These are phyloP conservation scores for Ophiosphaerella herpotricha DNA, from an alignment of 2,329 filamentous ascomycete species.

Conservation along the genomic window DNA sequence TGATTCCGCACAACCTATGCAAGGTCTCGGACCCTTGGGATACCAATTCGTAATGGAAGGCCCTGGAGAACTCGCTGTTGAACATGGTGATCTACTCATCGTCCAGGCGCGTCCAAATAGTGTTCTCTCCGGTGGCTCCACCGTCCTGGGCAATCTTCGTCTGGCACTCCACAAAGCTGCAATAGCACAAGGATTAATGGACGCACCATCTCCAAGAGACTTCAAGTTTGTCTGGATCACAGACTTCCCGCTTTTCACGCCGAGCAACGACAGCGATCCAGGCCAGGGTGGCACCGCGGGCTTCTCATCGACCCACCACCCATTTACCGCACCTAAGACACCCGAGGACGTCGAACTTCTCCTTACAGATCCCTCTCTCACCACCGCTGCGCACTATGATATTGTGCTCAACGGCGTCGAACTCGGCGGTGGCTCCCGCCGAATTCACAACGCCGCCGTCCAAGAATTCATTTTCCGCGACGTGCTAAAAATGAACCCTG, in stretches of 20 bases:
- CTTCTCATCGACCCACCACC: constrained; percentile 88
- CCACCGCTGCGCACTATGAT: constrained; percentile 88
- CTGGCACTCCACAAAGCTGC: constrained; percentile 71
- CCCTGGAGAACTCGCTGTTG: constrained; percentile 58
- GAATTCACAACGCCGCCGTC: constrained; percentile 83
- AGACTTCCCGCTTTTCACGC: constrained; percentile 92
- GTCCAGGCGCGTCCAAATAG: constrained; percentile 75
- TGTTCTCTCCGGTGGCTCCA: constrained; percentile 73
- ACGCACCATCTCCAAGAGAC: constrained; percentile 51
- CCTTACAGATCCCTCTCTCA: constrained; percentile 70
- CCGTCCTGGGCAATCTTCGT: constrained; percentile 72
- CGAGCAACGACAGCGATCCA: constrained; percentile 64
- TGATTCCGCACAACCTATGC: constrained; percentile 73
- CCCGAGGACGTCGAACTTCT: constrained; percentile 75
- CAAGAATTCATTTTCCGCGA: constrained; percentile 86
- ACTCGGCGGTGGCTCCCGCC: constrained; percentile 87
- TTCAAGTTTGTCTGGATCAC: constrained; percentile 83
- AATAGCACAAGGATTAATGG: constrained; percentile 64
- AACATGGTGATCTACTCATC: constrained; percentile 75
- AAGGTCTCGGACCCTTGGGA: constrained; percentile 77
- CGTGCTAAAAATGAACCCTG: constrained; percentile 75
- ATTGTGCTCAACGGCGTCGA: constrained; percentile 95
- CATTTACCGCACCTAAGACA: constrained; percentile 86
- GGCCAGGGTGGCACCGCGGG: constrained; percentile 83
- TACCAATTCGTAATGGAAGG: constrained; percentile 68